These are phyloP conservation scores for Rhizopogon rudus DNA, from an alignment of 768 basidiomycete genomes.

Conservation along the genomic window DNA sequence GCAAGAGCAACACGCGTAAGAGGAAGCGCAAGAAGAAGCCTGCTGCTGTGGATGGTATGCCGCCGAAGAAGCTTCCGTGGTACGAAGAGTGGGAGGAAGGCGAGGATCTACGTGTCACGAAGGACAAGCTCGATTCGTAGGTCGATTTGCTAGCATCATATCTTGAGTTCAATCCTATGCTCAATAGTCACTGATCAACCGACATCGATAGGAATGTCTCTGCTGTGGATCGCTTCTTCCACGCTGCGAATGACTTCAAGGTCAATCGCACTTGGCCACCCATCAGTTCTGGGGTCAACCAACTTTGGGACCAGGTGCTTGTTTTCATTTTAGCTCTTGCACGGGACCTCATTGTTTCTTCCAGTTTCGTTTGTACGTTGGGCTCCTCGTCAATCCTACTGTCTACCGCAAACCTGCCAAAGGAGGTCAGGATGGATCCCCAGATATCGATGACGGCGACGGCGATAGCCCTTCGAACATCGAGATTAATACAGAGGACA, in stretches of 20 bases:
- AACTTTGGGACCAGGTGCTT: constrained; percentile 64
- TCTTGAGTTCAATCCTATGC: constrained; percentile 3
- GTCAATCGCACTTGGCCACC: constrained; percentile 34
- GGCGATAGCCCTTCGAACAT: not conserved
- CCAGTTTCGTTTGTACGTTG: constrained; percentile 59
- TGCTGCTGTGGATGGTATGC: constrained; percentile 10
- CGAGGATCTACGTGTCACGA: constrained; percentile 42
- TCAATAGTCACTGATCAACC: not conserved
- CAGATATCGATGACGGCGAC: constrained; percentile 23
- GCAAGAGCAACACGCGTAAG: constrained; percentile 52
- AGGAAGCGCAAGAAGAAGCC: constrained; percentile 39
- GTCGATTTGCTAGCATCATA: constrained; percentile 15
- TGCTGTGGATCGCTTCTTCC: constrained; percentile 50
- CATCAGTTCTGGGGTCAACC: constrained; percentile 24
- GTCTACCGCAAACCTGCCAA: constrained; percentile 26
- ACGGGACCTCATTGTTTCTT: not conserved
- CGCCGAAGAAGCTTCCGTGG: constrained; percentile 40
- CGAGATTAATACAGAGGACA: not conserved
- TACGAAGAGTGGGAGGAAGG: constrained; percentile 69
- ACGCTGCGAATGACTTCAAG: constrained; percentile 57
- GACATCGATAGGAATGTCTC: constrained; percentile 33
- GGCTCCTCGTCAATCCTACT: constrained; percentile 48
- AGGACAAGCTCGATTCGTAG: constrained; percentile 46
- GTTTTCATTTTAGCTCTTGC: not conserved
- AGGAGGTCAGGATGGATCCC: constrained; percentile 25